These are phyloP conservation scores for Epichloe brachyelytri DNA, from an alignment of 2,329 filamentous ascomycete genomes.

Conservation along the genomic window DNA sequence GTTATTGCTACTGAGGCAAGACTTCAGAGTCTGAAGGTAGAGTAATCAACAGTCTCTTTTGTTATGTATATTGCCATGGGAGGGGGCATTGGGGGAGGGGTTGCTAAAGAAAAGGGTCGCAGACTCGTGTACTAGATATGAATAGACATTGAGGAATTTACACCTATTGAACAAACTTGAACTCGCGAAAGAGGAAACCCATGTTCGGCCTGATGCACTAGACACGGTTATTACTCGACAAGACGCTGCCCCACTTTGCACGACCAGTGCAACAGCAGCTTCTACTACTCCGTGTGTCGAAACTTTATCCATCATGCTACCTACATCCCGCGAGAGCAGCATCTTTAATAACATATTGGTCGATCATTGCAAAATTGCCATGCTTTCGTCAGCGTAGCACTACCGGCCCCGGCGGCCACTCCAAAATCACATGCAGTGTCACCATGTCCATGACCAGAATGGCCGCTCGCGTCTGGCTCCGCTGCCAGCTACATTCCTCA, in stretches of 20 bases:
- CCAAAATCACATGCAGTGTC: background rate
- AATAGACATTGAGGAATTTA: constrained; percentile 17
- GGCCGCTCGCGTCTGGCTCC: background rate
- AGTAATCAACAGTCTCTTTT: constrained; percentile 36
- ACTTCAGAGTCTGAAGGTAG: constrained; percentile 74
- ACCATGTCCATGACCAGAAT: background rate
- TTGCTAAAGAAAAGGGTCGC: constrained; percentile 13
- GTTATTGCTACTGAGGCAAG: constrained; percentile 84
- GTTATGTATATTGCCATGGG: constrained; percentile 23
- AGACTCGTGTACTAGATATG: constrained; percentile 24
- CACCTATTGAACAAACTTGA: background rate
- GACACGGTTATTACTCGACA: background rate
- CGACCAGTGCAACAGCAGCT: background rate
- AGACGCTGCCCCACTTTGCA: background rate
- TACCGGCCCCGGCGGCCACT: no score
- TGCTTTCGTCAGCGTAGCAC: no score
- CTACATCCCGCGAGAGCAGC: no score
- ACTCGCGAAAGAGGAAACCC: no score
- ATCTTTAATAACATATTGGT: no score
- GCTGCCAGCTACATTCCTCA: background rate
- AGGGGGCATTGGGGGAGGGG: background rate
- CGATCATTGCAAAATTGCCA: no score
- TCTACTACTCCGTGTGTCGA: no score
- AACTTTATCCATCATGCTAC: no score
- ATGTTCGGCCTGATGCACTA: no score